A percentile compares a stretch with the other conserved stretches of the same genome.
Evolutionary conservation across 257 asterid species (phyloP).

Genomic region (Datura wrightii): DNA sequence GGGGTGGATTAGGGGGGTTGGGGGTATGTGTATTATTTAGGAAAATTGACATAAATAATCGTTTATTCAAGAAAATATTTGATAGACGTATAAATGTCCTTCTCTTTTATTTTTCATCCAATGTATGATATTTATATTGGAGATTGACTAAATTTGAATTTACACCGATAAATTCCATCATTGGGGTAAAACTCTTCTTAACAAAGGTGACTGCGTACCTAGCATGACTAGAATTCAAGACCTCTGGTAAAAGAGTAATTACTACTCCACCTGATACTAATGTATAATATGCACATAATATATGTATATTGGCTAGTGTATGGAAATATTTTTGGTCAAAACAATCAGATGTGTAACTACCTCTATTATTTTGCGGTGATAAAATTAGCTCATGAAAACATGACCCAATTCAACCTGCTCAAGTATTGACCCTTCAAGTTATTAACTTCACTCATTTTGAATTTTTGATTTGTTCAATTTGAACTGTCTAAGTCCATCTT

Average conservation of each 20-base stretch:
- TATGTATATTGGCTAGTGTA: background rate
- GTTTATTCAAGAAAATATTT: too few species aligned
- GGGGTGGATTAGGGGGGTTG: background rate
- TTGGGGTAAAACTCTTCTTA: background rate
- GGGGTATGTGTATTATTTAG: background rate
- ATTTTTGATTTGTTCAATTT: background rate
- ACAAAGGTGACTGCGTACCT: background rate
- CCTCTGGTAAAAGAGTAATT: background rate
- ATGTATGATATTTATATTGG: background rate
- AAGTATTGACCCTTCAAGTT: background rate
- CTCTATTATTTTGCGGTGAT: background rate
- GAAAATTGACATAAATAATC: too few species aligned
- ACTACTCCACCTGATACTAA: background rate
- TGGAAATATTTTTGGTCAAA: background rate
- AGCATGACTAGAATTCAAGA: background rate
- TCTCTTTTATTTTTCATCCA: too few species aligned
- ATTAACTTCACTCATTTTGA: background rate
- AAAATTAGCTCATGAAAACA: background rate
- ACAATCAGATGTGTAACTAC: background rate
- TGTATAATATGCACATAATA: background rate
- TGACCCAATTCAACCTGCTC: background rate
- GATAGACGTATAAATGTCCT: too few species aligned
- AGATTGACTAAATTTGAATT: background rate
- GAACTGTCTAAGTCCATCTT: background rate
- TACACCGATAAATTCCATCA: fast-evolving